phyloP scores from a whole-genome alignment of 257 asterid genomes.

The Plectranthus barbatus region DNA sequence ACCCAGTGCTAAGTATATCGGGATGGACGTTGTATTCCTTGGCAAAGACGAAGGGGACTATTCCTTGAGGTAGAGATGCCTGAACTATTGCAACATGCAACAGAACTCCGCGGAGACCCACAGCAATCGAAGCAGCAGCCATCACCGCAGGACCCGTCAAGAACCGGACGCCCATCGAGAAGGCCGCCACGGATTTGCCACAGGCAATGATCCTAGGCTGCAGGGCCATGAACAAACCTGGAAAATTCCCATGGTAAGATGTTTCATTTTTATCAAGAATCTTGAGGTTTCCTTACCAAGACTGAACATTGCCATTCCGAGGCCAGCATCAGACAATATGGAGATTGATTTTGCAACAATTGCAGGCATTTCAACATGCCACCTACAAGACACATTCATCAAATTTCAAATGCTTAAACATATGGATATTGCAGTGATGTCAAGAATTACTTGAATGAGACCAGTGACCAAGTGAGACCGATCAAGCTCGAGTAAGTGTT shows the following conservation, averaged over 20 bases:
- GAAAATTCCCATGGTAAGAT: neutral
- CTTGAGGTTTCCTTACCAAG: constrained; percentile 30
- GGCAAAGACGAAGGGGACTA: constrained; percentile 65
- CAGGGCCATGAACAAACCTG: constrained; percentile 68
- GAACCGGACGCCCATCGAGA: constrained; percentile 59
- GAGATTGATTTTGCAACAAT: constrained; percentile 51
- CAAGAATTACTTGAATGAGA: constrained; percentile 37
- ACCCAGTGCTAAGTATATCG: constrained; percentile 72
- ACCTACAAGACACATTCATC: constrained; percentile 23
- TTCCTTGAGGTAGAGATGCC: constrained; percentile 80
- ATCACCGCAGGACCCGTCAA: constrained; percentile 61
- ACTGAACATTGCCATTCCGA: constrained; percentile 83
- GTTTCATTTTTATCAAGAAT: neutral
- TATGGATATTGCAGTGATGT: neutral
- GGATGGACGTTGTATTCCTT: constrained; percentile 69
- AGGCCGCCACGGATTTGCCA: constrained; percentile 50
- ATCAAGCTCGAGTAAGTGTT: constrained; percentile 64
- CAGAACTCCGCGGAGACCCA: constrained; percentile 57
- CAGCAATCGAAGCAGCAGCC: constrained; percentile 66
- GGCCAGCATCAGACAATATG: constrained; percentile 68
- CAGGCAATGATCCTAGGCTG: constrained; percentile 66
- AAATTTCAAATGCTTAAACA: neutral
- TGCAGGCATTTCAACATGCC: constrained; percentile 69
- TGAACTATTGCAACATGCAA: constrained; percentile 63
- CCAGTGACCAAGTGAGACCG: constrained; percentile 62